Conservation (phyloP, 73 alveolate genomes). For the Tetrahymena borealis region DNA sequence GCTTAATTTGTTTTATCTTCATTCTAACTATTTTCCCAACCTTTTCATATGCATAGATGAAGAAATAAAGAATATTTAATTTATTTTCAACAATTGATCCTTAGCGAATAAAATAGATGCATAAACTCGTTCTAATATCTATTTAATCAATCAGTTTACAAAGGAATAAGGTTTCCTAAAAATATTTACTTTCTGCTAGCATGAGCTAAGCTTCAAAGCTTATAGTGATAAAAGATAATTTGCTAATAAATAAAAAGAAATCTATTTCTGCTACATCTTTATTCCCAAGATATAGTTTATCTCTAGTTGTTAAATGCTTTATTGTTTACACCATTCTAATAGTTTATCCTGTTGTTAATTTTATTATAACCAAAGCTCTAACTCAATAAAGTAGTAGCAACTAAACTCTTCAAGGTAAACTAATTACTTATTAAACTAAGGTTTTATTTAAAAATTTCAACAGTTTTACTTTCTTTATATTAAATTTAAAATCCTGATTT, state of each 20-base stretch:
- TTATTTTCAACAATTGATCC: neutral
- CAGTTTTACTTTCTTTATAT: neutral
- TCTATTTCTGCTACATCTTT: neutral
- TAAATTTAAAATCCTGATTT: neutral
- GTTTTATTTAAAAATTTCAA: no score
- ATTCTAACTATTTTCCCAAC: neutral
- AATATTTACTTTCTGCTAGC: neutral
- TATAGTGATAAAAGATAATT: neutral
- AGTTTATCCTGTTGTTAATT: neutral
- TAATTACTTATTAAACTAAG: neutral
- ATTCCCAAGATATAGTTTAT: neutral
- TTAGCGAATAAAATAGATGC: neutral
- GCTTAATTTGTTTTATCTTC: neutral
- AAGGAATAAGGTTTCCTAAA: neutral
- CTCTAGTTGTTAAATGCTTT: neutral
- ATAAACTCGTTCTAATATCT: neutral
- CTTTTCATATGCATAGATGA: neutral
- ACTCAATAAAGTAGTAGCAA: neutral
- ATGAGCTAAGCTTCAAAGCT: neutral
- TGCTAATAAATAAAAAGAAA: neutral
- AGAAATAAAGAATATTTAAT: neutral
- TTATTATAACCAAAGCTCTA: neutral
- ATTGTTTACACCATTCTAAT: neutral
- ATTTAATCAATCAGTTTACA: neutral
- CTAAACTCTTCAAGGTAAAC: neutral